These are phyloP conservation scores for Petrea volubilis DNA, from an alignment of 257 asterid genomes.

Conservation along the genomic window DNA sequence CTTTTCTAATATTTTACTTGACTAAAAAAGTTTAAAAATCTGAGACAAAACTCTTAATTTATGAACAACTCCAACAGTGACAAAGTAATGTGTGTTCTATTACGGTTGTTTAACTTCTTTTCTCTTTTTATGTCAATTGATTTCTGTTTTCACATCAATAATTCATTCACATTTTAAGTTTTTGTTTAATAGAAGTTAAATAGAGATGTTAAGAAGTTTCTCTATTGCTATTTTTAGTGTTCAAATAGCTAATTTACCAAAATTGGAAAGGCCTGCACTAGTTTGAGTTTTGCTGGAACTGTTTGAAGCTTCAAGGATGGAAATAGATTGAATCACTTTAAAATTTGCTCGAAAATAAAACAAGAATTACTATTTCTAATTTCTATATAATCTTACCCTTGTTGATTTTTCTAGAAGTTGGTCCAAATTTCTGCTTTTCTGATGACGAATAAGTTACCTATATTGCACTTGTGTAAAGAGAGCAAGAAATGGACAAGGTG, in stretches of 20 bases:
- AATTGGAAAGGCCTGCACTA: neutral
- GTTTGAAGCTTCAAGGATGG: neutral
- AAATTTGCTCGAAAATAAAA: conserved; percentile 2
- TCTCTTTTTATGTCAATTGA: neutral
- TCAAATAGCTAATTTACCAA: neutral
- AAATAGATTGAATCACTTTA: neutral
- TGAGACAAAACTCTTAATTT: neutral
- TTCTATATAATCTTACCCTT: conserved; percentile 13
- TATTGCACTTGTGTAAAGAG: neutral
- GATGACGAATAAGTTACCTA: neutral
- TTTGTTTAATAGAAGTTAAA: neutral
- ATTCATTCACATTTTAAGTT: neutral
- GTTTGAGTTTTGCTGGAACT: neutral
- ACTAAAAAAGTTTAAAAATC: conserved; percentile 7
- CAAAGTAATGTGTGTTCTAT: neutral
- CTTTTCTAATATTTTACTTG: conserved; percentile 1
- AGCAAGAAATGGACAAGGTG: neutral
- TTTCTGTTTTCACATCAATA: neutral
- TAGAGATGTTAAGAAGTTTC: neutral
- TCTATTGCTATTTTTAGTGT: neutral
- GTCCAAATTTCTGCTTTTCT: neutral
- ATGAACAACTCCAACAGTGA: neutral
- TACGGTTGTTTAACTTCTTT: neutral
- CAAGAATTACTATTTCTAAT: neutral
- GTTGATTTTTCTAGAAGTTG: neutral